Evolutionary conservation across 78 protist genomes (phyloP).

Genomic region (Dictyostelium intermedium): DNA sequence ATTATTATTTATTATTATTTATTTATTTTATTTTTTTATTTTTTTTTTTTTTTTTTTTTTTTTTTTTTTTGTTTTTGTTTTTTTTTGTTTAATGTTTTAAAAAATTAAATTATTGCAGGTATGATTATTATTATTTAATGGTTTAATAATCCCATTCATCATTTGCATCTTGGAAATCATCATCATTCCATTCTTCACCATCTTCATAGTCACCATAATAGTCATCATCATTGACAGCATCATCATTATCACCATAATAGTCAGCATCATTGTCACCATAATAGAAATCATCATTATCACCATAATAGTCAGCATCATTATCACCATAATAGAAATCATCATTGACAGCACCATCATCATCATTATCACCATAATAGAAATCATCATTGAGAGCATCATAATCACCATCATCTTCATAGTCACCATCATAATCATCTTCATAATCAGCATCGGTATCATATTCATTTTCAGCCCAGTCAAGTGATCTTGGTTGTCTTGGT

Average conservation of each 20-base stretch:
- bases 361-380: not conserved
- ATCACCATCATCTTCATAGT: not conserved
- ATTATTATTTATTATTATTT: too few relatives aligned
- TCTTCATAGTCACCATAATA: not conserved
- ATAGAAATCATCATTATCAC: not conserved
- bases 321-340: not conserved
- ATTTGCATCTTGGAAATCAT: not conserved
- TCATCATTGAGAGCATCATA: not conserved
- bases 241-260: not conserved
- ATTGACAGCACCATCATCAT: not conserved
- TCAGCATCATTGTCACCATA: not conserved
- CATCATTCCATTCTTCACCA: not conserved
- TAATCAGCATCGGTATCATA: not conserved
- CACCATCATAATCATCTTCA: not conserved
- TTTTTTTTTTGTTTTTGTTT: too few relatives aligned
- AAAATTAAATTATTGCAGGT: not conserved
- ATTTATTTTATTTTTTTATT: too few relatives aligned
- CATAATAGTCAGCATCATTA: not conserved
- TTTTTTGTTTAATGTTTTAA: too few relatives aligned
- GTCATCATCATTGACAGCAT: not conserved
- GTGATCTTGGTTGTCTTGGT: not conserved
- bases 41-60: too few relatives aligned
- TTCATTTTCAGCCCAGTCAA: not conserved
- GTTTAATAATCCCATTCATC: not conserved
- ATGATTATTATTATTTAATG: not conserved